Base-by-base conservation (phyloP, 768 basidiomycete species). In the Boletus barrowsii region DNA sequence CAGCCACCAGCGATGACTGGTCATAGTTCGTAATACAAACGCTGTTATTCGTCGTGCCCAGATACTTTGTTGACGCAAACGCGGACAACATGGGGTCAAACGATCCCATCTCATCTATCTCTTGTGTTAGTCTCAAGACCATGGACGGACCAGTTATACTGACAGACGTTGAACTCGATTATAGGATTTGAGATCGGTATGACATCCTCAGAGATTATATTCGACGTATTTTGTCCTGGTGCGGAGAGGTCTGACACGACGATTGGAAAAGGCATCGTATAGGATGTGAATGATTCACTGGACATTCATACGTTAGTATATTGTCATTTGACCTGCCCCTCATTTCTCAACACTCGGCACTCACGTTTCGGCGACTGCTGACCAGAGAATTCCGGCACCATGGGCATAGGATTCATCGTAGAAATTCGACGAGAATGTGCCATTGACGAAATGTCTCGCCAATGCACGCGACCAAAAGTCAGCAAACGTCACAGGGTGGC, bases 31-130 rank as follows among this genome's bases (percentile, higher is more conserved):
- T 65, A 5, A 73, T 44, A 20, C 73, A 75, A 29, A 67, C 33
- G 26, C 54, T 69, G 13, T 53, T 57, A 40, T 73, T 74, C 8
- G 50, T 64, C 22, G 71, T 71, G 1, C 82, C 82, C 20, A 80
- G 60, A 60, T 78, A 76, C 55, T 77, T 72, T 33, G 76, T 67
- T 0, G 75, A 72, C 6, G 74, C 73, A 49, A 80, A 81, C 3
- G 80, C 79, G 1, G 78, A 74, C 7, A 76, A 62, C 40, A 70
- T 71, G 48, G 75, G 67, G 50, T 79, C 77, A 54, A 67, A 79
- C 0, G 73, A 75, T 1, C 78, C 76, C 60, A 70, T 71, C 53
- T 75, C 74, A 49, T 63, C 75, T 76, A 37, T 30, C n/a, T 18
- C 14, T 7, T 13, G 10, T 3, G 45, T 65, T 2, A 64, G 53